Base-by-base conservation (phyloP, 208 protist genomes). In the Wallacemonas sp. region DNA sequence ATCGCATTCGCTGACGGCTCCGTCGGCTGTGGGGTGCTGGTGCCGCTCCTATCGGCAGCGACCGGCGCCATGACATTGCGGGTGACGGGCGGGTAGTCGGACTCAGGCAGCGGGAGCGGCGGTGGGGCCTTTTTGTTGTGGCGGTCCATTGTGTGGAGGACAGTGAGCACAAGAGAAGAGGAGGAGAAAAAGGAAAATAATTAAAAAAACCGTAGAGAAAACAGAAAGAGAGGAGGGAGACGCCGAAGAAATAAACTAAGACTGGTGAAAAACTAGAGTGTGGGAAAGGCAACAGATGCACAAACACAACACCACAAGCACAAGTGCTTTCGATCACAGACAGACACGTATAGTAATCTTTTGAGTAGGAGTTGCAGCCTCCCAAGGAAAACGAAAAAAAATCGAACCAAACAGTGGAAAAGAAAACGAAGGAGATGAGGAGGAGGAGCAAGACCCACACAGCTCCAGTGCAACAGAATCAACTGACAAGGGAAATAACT, bases 71-170 rank as follows among this genome's bases (percentile, higher is more conserved):
- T n/a, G n/a, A n/a, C n/a, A n/a, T n/a, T 41, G 36, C 9, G 9
- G 36, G 36, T 17, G 36, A 41, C 17, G 12, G 36, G 49, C 63
- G 61, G 46, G 43, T 66, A 54, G 44, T 66, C 32, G 39, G 61
- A 26, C 26, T 54, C 61, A 3, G 32, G 33, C 29, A 44, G 39
- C 33, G 39, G 61, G 12, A 54, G 61, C 27, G 47, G 61, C 44
- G 61, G 61, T 24, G 61, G 61, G 16, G 52, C 52, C 52, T 39
- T 58, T 29, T 58, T 58, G 30, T 11, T 21, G 0, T 58, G 52
- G 26, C 52, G 52, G 19, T 58, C 52, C 52, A 58, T 58, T 26
- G 11, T 55, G 26, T 6, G 32, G 30, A 57, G 3, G 32, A 33
- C 9, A 57, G n/a, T 34, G 30, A 57, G n/a, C 6, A 57, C 26